These are phyloP conservation scores for Pyrrhoderma noxium DNA, from an alignment of 1,284 basidiomycete genomes.

Conservation along the genomic window DNA sequence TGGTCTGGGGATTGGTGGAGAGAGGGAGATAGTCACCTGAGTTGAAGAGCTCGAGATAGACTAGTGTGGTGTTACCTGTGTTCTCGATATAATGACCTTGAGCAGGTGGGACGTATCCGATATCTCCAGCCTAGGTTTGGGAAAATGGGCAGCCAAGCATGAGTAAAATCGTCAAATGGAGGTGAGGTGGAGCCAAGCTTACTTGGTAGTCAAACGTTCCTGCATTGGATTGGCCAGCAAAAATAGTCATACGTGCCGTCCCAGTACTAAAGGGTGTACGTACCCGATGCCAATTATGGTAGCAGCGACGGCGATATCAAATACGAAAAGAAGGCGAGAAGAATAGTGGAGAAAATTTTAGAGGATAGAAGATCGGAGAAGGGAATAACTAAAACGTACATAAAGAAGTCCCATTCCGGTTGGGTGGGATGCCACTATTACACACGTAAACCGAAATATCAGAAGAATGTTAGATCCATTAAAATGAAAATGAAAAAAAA, in stretches of 20 bases:
- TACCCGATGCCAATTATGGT: neutral
- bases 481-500: too few relatives aligned
- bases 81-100: slow-evolving; percentile 65
- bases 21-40: slow-evolving; percentile 29
- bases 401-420: slow-evolving; percentile 32
- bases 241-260: slow-evolving; percentile 38
- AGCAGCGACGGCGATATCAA: too few relatives aligned
- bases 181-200: slow-evolving; percentile 9
- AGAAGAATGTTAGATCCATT: too few relatives aligned
- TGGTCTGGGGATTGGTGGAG: too few relatives aligned
- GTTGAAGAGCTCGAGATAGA: slow-evolving; percentile 57
- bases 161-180: too few relatives aligned
- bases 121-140: slow-evolving; percentile 42
- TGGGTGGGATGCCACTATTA: slow-evolving; percentile 45
- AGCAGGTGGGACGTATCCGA: slow-evolving; percentile 31
- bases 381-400: slow-evolving; percentile 17
- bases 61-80: slow-evolving; percentile 52
- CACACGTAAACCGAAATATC: neutral
- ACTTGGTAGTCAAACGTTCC: slow-evolving; percentile 39
- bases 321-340: too few relatives aligned
- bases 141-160: too few relatives aligned
- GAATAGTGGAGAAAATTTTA: too few relatives aligned
- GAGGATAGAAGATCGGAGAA: slow-evolving; percentile 22
- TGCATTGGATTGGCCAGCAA: slow-evolving; percentile 31
- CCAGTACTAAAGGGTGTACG: slow-evolving; percentile 41